A percentile compares a stretch with the other conserved stretches of the same genome.
Conservation (phyloP, 164 flowering plant species). For the Cinnamomum chago region DNA sequence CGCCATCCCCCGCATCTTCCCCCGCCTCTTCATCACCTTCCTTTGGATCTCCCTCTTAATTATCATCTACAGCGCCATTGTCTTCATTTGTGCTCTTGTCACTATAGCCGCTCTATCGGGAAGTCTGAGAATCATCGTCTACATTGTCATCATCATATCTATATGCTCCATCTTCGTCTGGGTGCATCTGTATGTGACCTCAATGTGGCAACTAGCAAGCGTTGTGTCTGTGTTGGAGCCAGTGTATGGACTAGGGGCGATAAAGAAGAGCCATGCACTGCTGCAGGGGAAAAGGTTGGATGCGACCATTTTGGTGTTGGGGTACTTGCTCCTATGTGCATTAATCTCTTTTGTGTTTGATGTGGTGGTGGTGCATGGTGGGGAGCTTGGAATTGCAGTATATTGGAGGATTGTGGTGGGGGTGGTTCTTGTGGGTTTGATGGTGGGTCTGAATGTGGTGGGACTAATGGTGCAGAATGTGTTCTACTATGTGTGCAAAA, state of each 20-base stretch:
- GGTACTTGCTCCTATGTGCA: background rate
- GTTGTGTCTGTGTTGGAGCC: slow-evolving; percentile 3
- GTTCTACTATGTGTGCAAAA: slow-evolving; percentile 4
- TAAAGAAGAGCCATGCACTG: slow-evolving; percentile 1
- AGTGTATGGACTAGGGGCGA: background rate
- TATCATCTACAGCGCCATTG: background rate
- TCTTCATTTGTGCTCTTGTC: background rate
- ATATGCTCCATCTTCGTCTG: background rate
- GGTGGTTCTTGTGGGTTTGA: background rate
- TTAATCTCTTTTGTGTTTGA: background rate
- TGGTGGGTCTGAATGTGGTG: background rate
- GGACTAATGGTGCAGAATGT: slow-evolving; percentile 5
- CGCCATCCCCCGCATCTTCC: background rate
- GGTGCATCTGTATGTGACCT: background rate
- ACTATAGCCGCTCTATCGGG: no score
- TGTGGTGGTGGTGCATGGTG: background rate
- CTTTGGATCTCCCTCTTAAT: background rate
- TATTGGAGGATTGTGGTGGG: background rate
- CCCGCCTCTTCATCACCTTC: background rate
- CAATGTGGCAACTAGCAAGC: slow-evolving; percentile 1
- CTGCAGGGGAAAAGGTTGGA: slow-evolving; percentile 1
- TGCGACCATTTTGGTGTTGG: background rate
- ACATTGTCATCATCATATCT: background rate
- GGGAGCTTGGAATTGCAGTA: background rate
- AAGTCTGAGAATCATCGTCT: background rate